Evolutionary conservation across 352 stramenopile genomes (phyloP).

Genomic region (Pythium sukuiense): DNA sequence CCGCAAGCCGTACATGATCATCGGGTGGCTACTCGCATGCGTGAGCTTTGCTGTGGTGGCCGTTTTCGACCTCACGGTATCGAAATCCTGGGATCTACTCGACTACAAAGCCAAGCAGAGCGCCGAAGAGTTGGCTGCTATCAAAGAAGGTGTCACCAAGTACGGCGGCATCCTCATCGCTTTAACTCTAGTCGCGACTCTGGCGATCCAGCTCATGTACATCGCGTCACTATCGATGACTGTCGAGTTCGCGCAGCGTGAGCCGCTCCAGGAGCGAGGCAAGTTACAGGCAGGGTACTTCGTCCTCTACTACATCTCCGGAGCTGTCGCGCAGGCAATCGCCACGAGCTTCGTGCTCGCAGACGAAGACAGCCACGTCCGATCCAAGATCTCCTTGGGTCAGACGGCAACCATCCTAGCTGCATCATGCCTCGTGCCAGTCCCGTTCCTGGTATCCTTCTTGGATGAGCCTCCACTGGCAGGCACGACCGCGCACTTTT

Average conservation of each 20-base stretch:
- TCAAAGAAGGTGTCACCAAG: neutral
- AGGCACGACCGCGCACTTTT: slow-evolving; percentile 18
- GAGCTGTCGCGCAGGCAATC: slow-evolving; percentile 27
- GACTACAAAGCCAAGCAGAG: slow-evolving; percentile 1
- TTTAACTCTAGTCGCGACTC: slow-evolving; percentile 35
- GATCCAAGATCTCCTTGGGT: slow-evolving; percentile 29
- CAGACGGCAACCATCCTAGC: slow-evolving; percentile 25
- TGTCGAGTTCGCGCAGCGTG: slow-evolving; percentile 54
- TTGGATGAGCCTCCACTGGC: slow-evolving; percentile 33
- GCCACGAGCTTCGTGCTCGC: slow-evolving; percentile 34
- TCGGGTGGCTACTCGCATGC: slow-evolving; percentile 37
- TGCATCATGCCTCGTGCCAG: slow-evolving; percentile 18
- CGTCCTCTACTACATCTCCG: slow-evolving; percentile 41
- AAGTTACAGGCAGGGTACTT: slow-evolving; percentile 46
- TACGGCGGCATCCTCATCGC: slow-evolving; percentile 10
- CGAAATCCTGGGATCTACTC: slow-evolving; percentile 13
- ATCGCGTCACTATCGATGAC: slow-evolving; percentile 43
- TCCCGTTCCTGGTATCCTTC: slow-evolving; percentile 41
- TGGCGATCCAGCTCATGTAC: slow-evolving; percentile 43
- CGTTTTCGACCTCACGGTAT: slow-evolving; percentile 13
- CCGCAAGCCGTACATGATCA: slow-evolving; percentile 89
- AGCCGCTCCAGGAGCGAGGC: slow-evolving; percentile 45
- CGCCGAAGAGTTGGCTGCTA: neutral
- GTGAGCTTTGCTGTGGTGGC: slow-evolving; percentile 12
- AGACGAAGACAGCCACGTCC: slow-evolving; percentile 18